phyloP scores from a whole-genome alignment of 208 protist genomes.

The Crithidia bombi region DNA sequence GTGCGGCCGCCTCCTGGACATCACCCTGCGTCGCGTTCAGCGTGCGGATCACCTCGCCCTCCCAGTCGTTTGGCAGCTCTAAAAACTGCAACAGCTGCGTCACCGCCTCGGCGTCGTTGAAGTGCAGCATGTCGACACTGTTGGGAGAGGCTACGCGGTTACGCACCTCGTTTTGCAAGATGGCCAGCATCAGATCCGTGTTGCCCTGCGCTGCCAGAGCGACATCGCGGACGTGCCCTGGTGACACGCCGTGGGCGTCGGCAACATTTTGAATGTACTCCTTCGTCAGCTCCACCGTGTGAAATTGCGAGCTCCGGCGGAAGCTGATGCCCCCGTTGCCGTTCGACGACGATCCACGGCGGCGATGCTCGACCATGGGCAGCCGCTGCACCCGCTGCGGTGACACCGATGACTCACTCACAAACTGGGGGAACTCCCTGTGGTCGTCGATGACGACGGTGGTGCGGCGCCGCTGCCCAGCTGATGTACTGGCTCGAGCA shows the following conservation, averaged over 20 bases:
- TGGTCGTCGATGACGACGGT: constrained; percentile 13
- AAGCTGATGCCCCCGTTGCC: constrained; percentile 5
- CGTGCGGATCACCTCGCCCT: constrained; percentile 58
- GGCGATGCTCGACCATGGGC: constrained; percentile 16
- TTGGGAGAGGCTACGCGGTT: constrained; percentile 23
- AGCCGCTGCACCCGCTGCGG: constrained; percentile 25
- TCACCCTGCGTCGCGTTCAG: constrained; percentile 75
- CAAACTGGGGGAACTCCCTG: background rate
- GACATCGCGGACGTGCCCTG: constrained; percentile 61
- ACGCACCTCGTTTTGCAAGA: constrained; percentile 59
- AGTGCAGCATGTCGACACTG: constrained; percentile 44
- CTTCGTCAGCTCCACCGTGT: constrained; percentile 52
- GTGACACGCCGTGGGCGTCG: constrained; percentile 39
- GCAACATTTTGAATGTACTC: constrained; percentile 55
- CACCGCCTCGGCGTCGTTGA: constrained; percentile 63
- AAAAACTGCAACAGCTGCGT: constrained; percentile 60
- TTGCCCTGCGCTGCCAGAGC: constrained; percentile 65
- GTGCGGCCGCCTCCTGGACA: constrained; percentile 46
- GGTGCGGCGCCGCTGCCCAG: constrained; percentile 11
- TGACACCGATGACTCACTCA: constrained; percentile 8
- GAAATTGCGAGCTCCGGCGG: constrained; percentile 23
- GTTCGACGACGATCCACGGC: constrained; percentile 18
- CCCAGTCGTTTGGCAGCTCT: constrained; percentile 45
- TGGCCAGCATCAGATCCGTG: constrained; percentile 58
- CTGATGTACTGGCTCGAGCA: background rate